A percentile compares a stretch with the other conserved stretches of the same genome.
These are phyloP conservation scores for Brasenia schreberi DNA, from an alignment of 164 flowering plant genomes.

Conservation along the genomic window DNA sequence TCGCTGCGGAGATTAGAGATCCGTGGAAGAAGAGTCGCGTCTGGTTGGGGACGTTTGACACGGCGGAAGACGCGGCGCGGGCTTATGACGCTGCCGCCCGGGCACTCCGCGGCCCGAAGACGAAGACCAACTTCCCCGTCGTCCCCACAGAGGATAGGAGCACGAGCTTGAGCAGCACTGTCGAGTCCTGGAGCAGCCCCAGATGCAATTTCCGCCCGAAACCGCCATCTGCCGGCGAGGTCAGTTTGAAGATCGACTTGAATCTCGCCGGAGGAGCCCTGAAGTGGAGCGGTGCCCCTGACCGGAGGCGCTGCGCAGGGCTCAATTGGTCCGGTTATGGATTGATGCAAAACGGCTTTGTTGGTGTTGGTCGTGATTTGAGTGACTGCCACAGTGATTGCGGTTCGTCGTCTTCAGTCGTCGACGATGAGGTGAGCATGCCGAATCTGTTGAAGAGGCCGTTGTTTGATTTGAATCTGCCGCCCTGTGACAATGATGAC, in stretches of 20 bases:
- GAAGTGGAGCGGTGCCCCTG: neutral
- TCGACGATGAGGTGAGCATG: conserved; percentile 30
- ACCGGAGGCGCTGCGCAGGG: neutral
- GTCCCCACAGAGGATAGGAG: conserved; percentile 2
- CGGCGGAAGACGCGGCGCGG: conserved; percentile 67
- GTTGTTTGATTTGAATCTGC: conserved; percentile 50
- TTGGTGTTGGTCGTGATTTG: conserved; percentile 4
- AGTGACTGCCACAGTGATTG: conserved; percentile 75
- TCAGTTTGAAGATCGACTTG: neutral
- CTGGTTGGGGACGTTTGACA: conserved; percentile 81
- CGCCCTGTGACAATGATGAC: conserved; percentile 6
- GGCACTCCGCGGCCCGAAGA: conserved; percentile 62
- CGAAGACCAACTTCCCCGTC: conserved; percentile 56
- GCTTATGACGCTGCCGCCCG: conserved; percentile 78
- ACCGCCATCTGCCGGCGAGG: neutral
- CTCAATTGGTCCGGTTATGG: neutral
- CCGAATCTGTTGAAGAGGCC: conserved; percentile 23
- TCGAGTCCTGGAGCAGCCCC: conserved; percentile 75
- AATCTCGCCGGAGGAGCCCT: neutral
- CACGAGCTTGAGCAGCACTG: conserved; percentile 70
- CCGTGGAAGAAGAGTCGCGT: conserved; percentile 71
- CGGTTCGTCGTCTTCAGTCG: conserved; percentile 73
- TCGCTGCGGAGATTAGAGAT: conserved; percentile 78
- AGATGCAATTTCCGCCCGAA: neutral
- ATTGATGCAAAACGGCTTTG: neutral